Percentiles rank a stretch among this genome's conserved stretches.
Evolutionary conservation across 768 basidiomycete species (phyloP).

Genomic region (Russula foetens): DNA sequence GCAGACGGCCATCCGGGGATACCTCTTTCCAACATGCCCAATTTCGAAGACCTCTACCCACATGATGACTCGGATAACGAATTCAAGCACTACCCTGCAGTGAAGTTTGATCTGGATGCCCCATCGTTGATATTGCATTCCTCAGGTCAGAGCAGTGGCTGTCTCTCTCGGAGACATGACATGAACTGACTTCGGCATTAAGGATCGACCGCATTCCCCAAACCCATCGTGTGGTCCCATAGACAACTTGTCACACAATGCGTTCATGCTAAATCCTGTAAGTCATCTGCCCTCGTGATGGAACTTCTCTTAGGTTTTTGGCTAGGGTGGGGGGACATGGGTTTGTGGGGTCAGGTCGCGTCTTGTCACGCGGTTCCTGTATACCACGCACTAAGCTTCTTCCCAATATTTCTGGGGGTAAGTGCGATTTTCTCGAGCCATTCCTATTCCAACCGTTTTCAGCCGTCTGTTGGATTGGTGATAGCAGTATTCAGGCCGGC

Average conservation of each 20-base stretch:
- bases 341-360: constrained; percentile 23
- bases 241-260: neutral
- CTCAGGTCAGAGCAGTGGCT: constrained; percentile 19
- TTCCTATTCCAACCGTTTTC: neutral
- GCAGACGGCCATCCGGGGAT: neutral
- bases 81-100: constrained; percentile 14
- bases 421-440: neutral
- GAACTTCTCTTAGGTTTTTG: neutral
- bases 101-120: constrained; percentile 15
- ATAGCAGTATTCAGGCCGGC: constrained; percentile 27
- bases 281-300: neutral
- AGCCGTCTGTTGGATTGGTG: constrained; percentile 25
- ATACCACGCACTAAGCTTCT: constrained; percentile 28
- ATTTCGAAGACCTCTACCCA: constrained; percentile 22
- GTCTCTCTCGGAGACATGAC: neutral
- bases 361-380: constrained; percentile 27
- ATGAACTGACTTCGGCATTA: neutral
- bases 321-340: constrained; percentile 21
- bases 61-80: neutral
- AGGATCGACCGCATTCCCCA: constrained; percentile 27
- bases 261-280: constrained; percentile 16
- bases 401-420: constrained; percentile 23
- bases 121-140: constrained; percentile 25
- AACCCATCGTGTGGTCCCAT: constrained; percentile 24
- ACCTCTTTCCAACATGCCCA: constrained; percentile 17